phyloP scores from a whole-genome alignment of 1,284 basidiomycete genomes.

The Puccinia novopanici region DNA sequence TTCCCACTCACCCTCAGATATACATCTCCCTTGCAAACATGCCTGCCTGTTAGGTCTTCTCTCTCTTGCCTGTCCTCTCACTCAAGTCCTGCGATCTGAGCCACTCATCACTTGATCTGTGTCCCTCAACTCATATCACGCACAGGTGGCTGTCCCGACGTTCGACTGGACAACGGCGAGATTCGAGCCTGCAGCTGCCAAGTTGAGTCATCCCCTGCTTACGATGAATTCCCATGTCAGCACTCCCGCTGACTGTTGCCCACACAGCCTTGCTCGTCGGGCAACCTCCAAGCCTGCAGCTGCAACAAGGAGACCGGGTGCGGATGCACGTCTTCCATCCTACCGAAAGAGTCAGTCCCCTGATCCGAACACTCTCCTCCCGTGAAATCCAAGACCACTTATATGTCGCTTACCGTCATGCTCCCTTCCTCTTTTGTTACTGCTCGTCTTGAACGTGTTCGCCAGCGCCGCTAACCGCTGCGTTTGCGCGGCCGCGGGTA shows the following conservation, averaged over 20 bases:
- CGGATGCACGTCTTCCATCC: constrained; percentile 23
- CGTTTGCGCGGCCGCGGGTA: constrained; percentile 6
- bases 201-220: constrained; percentile 2
- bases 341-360: constrained; percentile 1
- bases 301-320: constrained; percentile 49
- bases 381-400: too few relatives aligned
- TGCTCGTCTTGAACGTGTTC: neutral
- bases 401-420: neutral
- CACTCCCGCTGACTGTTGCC: neutral
- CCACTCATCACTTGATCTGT: neutral
- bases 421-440: neutral
- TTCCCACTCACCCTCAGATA: neutral
- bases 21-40: neutral
- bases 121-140: neutral
- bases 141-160: constrained; percentile 43
- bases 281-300: constrained; percentile 33
- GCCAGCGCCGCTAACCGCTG: neutral
- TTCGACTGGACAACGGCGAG: constrained; percentile 25
- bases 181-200: constrained; percentile 31
- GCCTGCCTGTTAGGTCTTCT: constrained; percentile 34
- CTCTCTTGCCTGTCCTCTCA: neutral
- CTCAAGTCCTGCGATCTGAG: neutral
- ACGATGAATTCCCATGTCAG: too few relatives aligned
- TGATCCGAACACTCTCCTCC: too few relatives aligned
- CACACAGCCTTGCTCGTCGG: constrained; percentile 37